Evolutionary conservation across 805 yeast genomes (phyloP), one percentile per base, ranked within the genome.

Genomic region (Metschnikowia similis): DNA sequence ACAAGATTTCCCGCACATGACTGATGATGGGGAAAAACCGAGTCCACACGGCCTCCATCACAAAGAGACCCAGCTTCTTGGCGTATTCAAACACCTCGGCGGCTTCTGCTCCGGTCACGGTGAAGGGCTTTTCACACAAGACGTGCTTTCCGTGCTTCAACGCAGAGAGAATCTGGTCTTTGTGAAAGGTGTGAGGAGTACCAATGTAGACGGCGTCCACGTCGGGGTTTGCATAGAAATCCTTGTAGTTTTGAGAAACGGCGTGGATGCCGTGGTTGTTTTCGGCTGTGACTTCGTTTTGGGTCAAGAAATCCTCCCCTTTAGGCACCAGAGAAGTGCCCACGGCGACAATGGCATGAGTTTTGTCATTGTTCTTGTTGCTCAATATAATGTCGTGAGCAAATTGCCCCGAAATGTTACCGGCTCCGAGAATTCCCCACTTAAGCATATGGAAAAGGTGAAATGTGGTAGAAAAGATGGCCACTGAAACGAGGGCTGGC

Each of bases 1-100:
- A 71, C 17, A 80, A 52, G 49, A 66, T 62, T 30, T 66, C 50
- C 48, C 71, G 59, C 42, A 76, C 61, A 42, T 66, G 65, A 16
- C 58, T 54, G 17, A 74, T 59, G 4, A 77, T 51, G 2, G 85
- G 85, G 66, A 78, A 75, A 54, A 75, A 79, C 44, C 81, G 67
- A 5, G 83, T 74, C 84, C 84, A 80, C 47, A 78, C 74, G 4
- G 79, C 86, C 61, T 82, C 87, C 83, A 82, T 76, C 35, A 82
- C 64, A 52, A 76, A 79, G 44, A 71, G 58, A 1, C 69, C 66
- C 59, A 74, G 71, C 48, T 60, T 52, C 55, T 67, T 66, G 3
- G 85, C 85, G 41, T 72, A 66, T 1, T 59, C 66, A 44, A 71
- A 61, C 9, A 81, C 57, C 37, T 69, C 74, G 29, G 64, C 55